Evolutionary conservation across 2,329 filamentous ascomycete species (phyloP), one percentile per base, ranked within the genome.

Genomic region (Pseudogymnoascus destructans): DNA sequence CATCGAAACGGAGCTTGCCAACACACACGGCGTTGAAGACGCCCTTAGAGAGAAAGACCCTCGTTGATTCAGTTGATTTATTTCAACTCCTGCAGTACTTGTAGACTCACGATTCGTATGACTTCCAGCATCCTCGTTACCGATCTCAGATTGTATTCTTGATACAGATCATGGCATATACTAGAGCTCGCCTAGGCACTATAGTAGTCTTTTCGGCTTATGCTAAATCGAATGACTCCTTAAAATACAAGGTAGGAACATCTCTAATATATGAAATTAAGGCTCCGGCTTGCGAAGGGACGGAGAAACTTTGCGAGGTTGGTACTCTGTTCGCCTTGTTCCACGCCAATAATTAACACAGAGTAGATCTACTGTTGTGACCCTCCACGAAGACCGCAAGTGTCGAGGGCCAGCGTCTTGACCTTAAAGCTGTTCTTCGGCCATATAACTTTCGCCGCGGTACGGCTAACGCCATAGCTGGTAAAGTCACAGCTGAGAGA

Each of bases 211-310:
- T 17, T 49, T n/a, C n/a, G n/a, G 1, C 38, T 5, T 42, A 42
- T 42, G 38, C 38, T 5, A 42, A 42, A 17, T 8, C 15, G 2
- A 52, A 52, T 52, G 19, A 52, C 8, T 52, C 42, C 42, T 52
- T 52, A 52, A 52, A 52, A 52, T 52, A 52, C 42, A 52, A 52
- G 42, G 42, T 52, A 52, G 13, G 42, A 13, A 52, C 8, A 52
- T 52, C 42, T 25, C 25, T 52, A 52, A 25, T 5, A 11, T 3
- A 17, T 5, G 4, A 6, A 52, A 52, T 4, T 52, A 52, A 3
- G 42, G 19, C 42, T 25, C 19, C 8, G 8, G 42, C 42, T 52
- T 52, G 8, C 10, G 10, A 52, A 52, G 42, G 42, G 42, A 21
- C 19, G 19, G 19, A 52, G 42, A 52, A 52, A 25, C n/a, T n/a